Evolutionary conservation across 257 asterid species (phyloP).

Genomic region (Petrea volubilis): DNA sequence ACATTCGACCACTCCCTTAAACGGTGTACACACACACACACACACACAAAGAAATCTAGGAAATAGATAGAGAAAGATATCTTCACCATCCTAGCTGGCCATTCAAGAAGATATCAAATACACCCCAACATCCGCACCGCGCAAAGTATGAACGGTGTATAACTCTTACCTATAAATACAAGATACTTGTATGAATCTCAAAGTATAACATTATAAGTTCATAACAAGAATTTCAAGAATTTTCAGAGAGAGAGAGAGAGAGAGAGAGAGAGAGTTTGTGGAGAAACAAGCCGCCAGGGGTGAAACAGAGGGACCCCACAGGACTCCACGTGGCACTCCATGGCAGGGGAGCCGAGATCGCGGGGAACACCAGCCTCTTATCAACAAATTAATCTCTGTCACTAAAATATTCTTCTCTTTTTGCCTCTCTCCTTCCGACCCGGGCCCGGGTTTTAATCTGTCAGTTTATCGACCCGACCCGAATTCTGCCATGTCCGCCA

Average conservation of each 20-base stretch:
- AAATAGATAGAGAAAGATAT: slow-evolving; percentile 29
- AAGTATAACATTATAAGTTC: too few relatives aligned
- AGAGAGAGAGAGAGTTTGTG: too few relatives aligned
- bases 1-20: too few relatives aligned
- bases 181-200: not conserved
- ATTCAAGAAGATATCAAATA: slow-evolving; percentile 13
- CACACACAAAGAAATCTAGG: slow-evolving; percentile 5
- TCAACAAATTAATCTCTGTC: slow-evolving; percentile 45
- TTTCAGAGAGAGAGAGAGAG: not conserved
- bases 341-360: slow-evolving; percentile 66
- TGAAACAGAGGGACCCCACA: slow-evolving; percentile 28
- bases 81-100: slow-evolving; percentile 35
- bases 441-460: slow-evolving; percentile 10
- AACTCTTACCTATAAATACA: slow-evolving; percentile 1
- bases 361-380: slow-evolving; percentile 61
- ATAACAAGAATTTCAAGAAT: not conserved
- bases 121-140: not conserved
- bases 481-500: slow-evolving; percentile 65
- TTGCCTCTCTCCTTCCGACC: slow-evolving; percentile 22
- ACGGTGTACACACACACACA: too few relatives aligned
- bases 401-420: slow-evolving; percentile 7
- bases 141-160: not conserved
- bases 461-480: slow-evolving; percentile 29
- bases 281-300: slow-evolving; percentile 55
- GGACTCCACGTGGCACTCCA: slow-evolving; percentile 52